Percentiles rank a stretch among this genome's conserved stretches.
phyloP scores from a whole-genome alignment of 177 flowering plant species.

The Vitis hybrid region DNA sequence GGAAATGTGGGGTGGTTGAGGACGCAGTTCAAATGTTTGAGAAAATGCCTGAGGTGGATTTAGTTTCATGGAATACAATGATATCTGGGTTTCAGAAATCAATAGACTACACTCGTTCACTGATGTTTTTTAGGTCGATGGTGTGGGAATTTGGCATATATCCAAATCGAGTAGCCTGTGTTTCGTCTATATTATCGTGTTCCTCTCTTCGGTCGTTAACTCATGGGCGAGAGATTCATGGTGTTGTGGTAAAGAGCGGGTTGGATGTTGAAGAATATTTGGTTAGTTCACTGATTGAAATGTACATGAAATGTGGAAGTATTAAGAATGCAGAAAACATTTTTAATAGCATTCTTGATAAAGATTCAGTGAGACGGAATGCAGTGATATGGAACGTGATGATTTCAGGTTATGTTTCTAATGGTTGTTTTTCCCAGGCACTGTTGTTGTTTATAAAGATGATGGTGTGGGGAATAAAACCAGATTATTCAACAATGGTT shows the following conservation, averaged over 20 bases:
- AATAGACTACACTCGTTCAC: constrained; percentile 20
- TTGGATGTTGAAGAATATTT: constrained; percentile 36
- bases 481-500: constrained; percentile 39
- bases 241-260: constrained; percentile 34
- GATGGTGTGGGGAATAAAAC: constrained; percentile 23
- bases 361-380: constrained; percentile 22
- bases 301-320: constrained; percentile 54
- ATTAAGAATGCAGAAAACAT: constrained; percentile 28
- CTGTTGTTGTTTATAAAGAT: constrained; percentile 28
- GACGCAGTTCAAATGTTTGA: constrained; percentile 41
- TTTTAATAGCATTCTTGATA: constrained; percentile 18
- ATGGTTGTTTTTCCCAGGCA: constrained; percentile 28
- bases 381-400: constrained; percentile 44
- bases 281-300: constrained; percentile 37
- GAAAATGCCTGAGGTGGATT: constrained; percentile 37
- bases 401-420: constrained; percentile 41
- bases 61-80: constrained; percentile 48
- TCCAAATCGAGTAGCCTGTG: constrained; percentile 35
- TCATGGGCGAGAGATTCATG: constrained; percentile 47
- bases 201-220: constrained; percentile 24
- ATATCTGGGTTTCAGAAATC: constrained; percentile 41
- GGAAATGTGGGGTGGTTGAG: constrained; percentile 37
- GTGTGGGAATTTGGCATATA: constrained; percentile 22
- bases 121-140: constrained; percentile 31
- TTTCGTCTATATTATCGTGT: constrained; percentile 44